Evolutionary conservation across 2,329 filamentous ascomycete genomes (phyloP).

Genomic region (Aspergillus sp.): DNA sequence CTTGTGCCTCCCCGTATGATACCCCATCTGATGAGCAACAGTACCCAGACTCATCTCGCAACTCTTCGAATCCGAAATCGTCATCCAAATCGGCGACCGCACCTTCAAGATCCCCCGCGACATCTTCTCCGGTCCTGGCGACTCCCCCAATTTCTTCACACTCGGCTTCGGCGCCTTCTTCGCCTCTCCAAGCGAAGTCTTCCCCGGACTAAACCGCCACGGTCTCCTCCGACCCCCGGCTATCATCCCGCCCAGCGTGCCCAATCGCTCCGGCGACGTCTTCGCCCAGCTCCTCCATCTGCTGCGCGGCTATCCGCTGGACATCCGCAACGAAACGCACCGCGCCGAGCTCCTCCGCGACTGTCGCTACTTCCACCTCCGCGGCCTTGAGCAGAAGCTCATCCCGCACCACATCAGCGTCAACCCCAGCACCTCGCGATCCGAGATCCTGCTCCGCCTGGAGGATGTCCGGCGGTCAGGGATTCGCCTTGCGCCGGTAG

Average conservation of each 20-base stretch:
- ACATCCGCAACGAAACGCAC: conserved; percentile 73
- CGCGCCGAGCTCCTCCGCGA: conserved; percentile 75
- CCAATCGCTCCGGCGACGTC: conserved; percentile 75
- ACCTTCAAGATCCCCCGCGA: conserved; percentile 90
- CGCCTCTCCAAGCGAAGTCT: conserved; percentile 72
- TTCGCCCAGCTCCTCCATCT: conserved; percentile 81
- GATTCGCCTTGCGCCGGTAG: conserved; percentile 61
- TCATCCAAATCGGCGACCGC: conserved; percentile 81
- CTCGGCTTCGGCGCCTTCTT: conserved; percentile 89
- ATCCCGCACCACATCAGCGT: conserved; percentile 73
- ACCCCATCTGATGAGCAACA: conserved; percentile 30
- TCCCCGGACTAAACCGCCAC: conserved; percentile 77
- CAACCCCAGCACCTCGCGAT: conserved; percentile 65
- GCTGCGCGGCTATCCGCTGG: conserved; percentile 77
- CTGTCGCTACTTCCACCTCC: conserved; percentile 89
- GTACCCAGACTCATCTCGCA: conserved; percentile 87
- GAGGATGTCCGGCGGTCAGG: conserved; percentile 89
- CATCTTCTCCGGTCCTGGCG: conserved; percentile 78
- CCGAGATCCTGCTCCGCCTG: conserved; percentile 76
- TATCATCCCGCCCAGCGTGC: conserved; percentile 77
- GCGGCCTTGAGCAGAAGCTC: conserved; percentile 82
- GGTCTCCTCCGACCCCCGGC: conserved; percentile 81
- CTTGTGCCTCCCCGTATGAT: not conserved
- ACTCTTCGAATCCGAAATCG: conserved; percentile 82
- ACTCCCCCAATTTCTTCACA: conserved; percentile 94